Evolutionary conservation across 257 asterid genomes (phyloP), one percentile per base, ranked within the genome.

Genomic region (Solanum sparsipilum): DNA sequence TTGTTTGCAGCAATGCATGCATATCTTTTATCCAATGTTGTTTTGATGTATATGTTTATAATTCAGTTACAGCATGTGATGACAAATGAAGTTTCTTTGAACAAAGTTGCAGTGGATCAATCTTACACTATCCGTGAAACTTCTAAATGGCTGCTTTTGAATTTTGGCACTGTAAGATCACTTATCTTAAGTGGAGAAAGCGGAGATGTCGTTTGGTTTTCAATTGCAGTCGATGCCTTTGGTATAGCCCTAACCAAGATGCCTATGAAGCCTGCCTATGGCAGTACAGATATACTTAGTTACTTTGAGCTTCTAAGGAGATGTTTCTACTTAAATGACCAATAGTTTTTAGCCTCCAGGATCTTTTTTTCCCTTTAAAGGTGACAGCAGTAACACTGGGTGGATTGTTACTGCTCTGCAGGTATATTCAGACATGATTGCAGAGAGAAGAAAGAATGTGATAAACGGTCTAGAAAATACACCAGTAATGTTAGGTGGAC

Each of bases 341-440:
- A 72, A 16, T 18, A 7, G 36, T 18, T 72, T 72, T 72, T 72
- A 72, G 7, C 16, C 46, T 34, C 79, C 23, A 16, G 13, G 79
- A 72, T 18, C 6, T 72, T 34, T 34, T 71, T 72, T 34, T 56
- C 9, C 79, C 9, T 15, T 32, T n/a, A 32, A 73, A 73, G 4
- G 13, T 73, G 16, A 21, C 5, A 9, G 81, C 29, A 73, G 29
- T 18, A n/a, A 0, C 16, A 85, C 7, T 85, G 73, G 32, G 46
- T n/a, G 3, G 0, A 46, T 32, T 10, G 27, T 3, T 21, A 13
- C 20, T 27, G 36, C 32, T 48, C 81, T 27, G 46, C 95, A 93
- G 98, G 95, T 85, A 58, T 96, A 97, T 73, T 83, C 96, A 9
- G 92, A 93, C 68, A 96, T 94, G 99, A 96, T 96, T 29, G 91